These are phyloP conservation scores for Penicillium simplicissimum DNA, from an alignment of 495 filamentous ascomycete genomes.

Conservation along the genomic window DNA sequence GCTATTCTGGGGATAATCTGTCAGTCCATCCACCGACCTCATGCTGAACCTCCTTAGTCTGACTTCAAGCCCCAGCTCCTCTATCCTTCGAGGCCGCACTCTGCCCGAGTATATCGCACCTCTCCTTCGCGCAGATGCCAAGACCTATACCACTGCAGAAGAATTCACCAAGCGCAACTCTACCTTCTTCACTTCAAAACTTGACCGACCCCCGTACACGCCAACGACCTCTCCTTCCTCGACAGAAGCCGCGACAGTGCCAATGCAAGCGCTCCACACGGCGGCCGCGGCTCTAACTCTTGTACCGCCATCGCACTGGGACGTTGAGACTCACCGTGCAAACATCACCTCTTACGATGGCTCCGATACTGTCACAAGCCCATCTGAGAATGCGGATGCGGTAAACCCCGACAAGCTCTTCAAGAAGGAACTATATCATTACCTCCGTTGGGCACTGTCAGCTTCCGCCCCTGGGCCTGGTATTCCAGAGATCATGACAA, in stretches of 20 bases:
- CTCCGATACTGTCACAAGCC: constrained; percentile 19
- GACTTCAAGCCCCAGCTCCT: constrained; percentile 21
- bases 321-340: constrained; percentile 35
- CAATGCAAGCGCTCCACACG: constrained; percentile 42
- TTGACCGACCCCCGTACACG: constrained; percentile 36
- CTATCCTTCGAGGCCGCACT: constrained; percentile 35
- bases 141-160: constrained; percentile 59
- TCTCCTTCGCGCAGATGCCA: constrained; percentile 60
- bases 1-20: constrained; percentile 30
- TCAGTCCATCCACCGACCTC: constrained; percentile 20
- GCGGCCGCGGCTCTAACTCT: constrained; percentile 41
- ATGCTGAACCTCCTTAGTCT: background rate
- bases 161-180: constrained; percentile 59
- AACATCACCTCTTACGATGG: constrained; percentile 45
- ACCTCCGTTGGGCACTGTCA: constrained; percentile 68
- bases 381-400: constrained; percentile 5
- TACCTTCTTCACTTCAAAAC: constrained; percentile 62
- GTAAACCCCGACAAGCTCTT: constrained; percentile 34
- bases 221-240: constrained; percentile 13
- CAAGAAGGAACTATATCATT: constrained; percentile 52
- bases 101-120: constrained; percentile 42
- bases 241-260: constrained; percentile 21
- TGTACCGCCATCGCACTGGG: constrained; percentile 41
- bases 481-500: constrained; percentile 57
- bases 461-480: constrained; percentile 60